A percentile compares a stretch with the other conserved stretches of the same genome.
phyloP scores from a whole-genome alignment of 1,284 basidiomycete species.

The Heterobasidion parviporum region DNA sequence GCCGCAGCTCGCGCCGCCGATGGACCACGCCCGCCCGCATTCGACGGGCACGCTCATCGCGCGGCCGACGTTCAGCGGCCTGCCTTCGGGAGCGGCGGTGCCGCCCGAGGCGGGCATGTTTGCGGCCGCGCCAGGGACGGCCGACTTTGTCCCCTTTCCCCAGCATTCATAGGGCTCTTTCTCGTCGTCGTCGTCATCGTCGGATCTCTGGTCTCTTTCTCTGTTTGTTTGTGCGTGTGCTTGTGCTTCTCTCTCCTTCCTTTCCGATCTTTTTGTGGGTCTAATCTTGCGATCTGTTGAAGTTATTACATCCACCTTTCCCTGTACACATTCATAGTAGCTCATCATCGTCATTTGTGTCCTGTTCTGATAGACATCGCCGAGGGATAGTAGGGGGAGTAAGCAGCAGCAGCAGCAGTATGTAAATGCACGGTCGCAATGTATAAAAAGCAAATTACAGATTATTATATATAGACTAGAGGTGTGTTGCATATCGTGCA shows the following conservation, averaged over 20 bases:
- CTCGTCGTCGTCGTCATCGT: neutral
- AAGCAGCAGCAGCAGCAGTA: neutral
- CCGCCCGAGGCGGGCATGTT: constrained; percentile 7
- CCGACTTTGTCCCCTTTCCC: constrained; percentile 6
- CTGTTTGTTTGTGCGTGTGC: neutral
- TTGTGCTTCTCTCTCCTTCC: neutral
- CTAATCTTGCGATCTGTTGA: neutral
- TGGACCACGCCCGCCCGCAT: neutral
- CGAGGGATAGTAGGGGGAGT: neutral
- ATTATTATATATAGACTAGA: constrained; percentile 1
- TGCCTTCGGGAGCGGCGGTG: neutral
- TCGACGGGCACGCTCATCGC: constrained; percentile 14
- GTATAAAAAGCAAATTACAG: neutral
- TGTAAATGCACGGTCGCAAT: neutral
- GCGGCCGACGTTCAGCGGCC: constrained; percentile 10
- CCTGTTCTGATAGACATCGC: neutral
- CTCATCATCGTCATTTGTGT: neutral
- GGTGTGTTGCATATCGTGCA: constrained; percentile 8
- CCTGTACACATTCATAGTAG: constrained; percentile 6
- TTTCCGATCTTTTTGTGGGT: constrained; percentile 3
- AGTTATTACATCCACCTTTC: constrained; percentile 2
- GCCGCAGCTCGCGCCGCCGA: neutral
- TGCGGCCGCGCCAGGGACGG: neutral
- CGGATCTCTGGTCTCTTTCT: neutral
- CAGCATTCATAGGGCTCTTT: constrained; percentile 8